Evolutionary conservation across 169 alveolate species (phyloP), one percentile per base, ranked within the genome.

Genomic region (Cryptosporidium tyzzeri): DNA sequence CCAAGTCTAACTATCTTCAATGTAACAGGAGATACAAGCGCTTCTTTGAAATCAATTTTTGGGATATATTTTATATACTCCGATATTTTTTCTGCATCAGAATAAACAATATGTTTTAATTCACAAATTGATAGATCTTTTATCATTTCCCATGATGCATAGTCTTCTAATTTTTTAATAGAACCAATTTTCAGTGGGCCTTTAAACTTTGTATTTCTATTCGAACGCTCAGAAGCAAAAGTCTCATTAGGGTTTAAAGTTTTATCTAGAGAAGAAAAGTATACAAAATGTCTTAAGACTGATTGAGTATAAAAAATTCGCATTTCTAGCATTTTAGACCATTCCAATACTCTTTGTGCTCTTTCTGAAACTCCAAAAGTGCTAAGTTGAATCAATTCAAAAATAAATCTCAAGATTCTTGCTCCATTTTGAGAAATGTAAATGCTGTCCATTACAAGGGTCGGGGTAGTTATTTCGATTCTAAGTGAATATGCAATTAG

Each of bases 391-490:
- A 71, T 85, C 93, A 95, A 69, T 95, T 95, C 91, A 96, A 86
- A 70, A 95, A 94, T 65, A 96, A 94, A 86, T 97, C 99, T 71
- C 94, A 97, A 91, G 96, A 95, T 33, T 91, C 99, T 94, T n/a
- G 97, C 96, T 26, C 96, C 87, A 85, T 98, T 98, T 87, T 98
- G 97, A 50, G 96, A 94, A 44, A 97, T 93, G 84, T 97, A 97
- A 85, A 94, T 93, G 86, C 97, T 93, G 94, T 98, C 99, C 91
- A 97, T 95, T 31, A 96, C 93, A 37, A 97, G 93, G 48, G 98
- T 95, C 85, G 97, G 95, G 48, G 97, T 94, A 91, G 93, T 95
- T 58, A 96, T 91, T 21, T 86, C 91, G 23, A 85, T 62, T 35
- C 97, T 94, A 86, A 94, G 92, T 51, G 96, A 95, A 74, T 96